Percentiles rank a stretch among this genome's conserved stretches.
These are phyloP conservation scores for Collariella sp. DNA, from an alignment of 495 filamentous ascomycete genomes.

Conservation along the genomic window DNA sequence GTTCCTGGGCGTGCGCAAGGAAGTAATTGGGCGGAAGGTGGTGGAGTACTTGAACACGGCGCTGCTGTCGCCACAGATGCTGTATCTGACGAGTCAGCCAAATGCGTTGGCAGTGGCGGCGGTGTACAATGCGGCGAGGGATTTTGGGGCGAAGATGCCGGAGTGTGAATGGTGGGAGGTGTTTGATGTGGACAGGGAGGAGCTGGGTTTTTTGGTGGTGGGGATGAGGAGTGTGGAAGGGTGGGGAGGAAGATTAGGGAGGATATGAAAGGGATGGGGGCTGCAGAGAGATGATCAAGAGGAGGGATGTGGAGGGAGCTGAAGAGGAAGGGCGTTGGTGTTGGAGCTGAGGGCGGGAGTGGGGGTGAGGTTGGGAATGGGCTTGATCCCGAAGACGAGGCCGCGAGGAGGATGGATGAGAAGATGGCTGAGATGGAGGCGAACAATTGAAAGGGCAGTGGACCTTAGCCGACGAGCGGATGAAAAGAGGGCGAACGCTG, in stretches of 20 bases:
- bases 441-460: not conserved
- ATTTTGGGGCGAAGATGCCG: constrained; percentile 67
- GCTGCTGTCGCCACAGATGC: constrained; percentile 74
- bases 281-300: constrained; percentile 29
- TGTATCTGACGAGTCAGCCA: constrained; percentile 91
- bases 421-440: constrained; percentile 38
- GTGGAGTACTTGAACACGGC: constrained; percentile 75
- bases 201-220: constrained; percentile 87
- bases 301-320: constrained; percentile 37
- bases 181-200: constrained; percentile 95
- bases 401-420: constrained; percentile 51
- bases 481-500: not conserved
- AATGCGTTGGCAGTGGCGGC: constrained; percentile 76
- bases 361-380: constrained; percentile 35
- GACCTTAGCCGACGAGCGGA: not conserved
- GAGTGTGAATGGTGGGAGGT: constrained; percentile 92
- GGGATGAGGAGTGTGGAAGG: constrained; percentile 72
- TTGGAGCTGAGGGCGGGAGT: constrained; percentile 25
- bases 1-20: constrained; percentile 32
- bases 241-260: constrained; percentile 44
- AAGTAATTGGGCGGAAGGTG: constrained; percentile 49
- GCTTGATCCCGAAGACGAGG: constrained; percentile 49
- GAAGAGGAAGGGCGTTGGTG: constrained; percentile 32
- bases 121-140: constrained; percentile 80
- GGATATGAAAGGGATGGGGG: constrained; percentile 19